These are phyloP conservation scores for Colletotrichum acutatum DNA, from an alignment of 2,329 filamentous ascomycete genomes.

Conservation along the genomic window DNA sequence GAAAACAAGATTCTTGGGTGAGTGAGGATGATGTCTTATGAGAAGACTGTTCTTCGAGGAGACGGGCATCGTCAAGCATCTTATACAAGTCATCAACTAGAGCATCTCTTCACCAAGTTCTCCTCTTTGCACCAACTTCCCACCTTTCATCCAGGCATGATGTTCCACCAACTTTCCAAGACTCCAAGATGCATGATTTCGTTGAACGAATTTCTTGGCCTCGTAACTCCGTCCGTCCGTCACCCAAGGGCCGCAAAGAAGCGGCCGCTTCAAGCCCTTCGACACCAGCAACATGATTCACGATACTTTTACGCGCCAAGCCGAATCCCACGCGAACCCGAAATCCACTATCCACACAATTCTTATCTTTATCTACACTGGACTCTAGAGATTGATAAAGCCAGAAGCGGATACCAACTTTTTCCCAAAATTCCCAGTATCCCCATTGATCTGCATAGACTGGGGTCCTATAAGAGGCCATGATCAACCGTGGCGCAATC, in stretches of 20 bases:
- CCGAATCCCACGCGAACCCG: not conserved
- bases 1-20: not conserved
- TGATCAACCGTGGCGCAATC: not conserved
- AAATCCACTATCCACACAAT: not conserved
- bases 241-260: no score
- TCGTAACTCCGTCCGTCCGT: not conserved
- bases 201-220: not conserved
- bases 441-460: no score
- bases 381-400: no score
- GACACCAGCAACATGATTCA: not conserved
- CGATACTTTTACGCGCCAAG: not conserved
- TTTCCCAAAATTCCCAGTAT: no score
- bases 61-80: not conserved
- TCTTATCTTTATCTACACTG: no score
- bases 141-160: not conserved
- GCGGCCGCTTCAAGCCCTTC: no score
- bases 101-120: not conserved
- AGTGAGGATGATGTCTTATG: not conserved
- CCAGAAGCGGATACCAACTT: no score
- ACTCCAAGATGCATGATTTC: not conserved
- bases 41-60: not conserved
- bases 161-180: not conserved
- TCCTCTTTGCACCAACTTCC: not conserved
- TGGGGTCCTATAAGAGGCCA: no score
- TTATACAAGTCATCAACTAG: not conserved